Percentiles rank a stretch among this genome's conserved stretches.
phyloP scores from a whole-genome alignment of 2,329 filamentous ascomycete genomes.

The Beauveria bassiana region DNA sequence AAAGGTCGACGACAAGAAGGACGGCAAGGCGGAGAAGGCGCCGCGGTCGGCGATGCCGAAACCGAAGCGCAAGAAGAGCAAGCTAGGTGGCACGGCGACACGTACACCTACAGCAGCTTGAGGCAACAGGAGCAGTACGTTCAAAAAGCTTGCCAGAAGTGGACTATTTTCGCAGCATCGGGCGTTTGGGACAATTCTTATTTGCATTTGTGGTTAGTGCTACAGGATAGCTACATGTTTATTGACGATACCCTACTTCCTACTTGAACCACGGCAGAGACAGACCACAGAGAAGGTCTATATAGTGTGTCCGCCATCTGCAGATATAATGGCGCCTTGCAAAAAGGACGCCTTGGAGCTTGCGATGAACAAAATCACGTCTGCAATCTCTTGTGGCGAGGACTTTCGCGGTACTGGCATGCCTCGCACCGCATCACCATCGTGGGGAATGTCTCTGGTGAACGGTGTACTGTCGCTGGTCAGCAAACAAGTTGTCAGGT shows the following conservation, averaged over 20 bases:
- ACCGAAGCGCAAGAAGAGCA: slow-evolving; percentile 42
- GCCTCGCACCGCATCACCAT: slow-evolving; percentile 25
- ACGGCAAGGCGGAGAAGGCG: slow-evolving; percentile 38
- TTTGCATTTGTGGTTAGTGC: background rate
- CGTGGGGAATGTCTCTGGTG: slow-evolving; percentile 29
- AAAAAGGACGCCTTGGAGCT: slow-evolving; percentile 38
- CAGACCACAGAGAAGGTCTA: background rate
- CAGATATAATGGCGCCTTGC: slow-evolving; percentile 34
- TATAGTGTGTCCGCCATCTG: slow-evolving; percentile 38
- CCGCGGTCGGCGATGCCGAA: slow-evolving; percentile 35
- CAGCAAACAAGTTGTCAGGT: background rate
- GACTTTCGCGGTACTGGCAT: slow-evolving; percentile 32
- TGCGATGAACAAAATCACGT: slow-evolving; percentile 36
- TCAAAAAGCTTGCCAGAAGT: background rate
- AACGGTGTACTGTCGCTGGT: slow-evolving; percentile 28
- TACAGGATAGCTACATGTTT: background rate
- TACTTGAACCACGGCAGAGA: background rate
- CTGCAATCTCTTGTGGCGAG: slow-evolving; percentile 37
- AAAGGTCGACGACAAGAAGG: slow-evolving; percentile 38
- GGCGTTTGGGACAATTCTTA: background rate
- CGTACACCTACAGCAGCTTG: slow-evolving; percentile 20
- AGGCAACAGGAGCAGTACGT: background rate
- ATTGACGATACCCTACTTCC: slow-evolving; percentile 8
- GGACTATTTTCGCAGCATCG: background rate
- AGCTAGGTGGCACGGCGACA: slow-evolving; percentile 28